A percentile compares a stretch with the other conserved stretches of the same genome.
phyloP scores from a whole-genome alignment of 257 asterid genomes.

The Salvia miltiorrhiza region DNA sequence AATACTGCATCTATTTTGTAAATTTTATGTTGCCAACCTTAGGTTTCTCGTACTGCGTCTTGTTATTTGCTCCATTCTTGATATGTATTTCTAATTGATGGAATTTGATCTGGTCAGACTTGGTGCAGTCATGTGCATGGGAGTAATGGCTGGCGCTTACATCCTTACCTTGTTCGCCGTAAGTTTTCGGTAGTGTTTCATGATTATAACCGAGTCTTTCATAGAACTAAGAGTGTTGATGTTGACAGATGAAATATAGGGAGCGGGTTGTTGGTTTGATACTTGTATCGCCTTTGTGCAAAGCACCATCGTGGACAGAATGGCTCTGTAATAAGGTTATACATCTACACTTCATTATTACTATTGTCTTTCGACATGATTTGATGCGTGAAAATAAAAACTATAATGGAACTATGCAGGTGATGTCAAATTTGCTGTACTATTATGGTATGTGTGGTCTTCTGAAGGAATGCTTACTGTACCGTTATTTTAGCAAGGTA shows the following conservation, averaged over 20 bases:
- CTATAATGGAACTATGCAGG: slow-evolving; percentile 51
- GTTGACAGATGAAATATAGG: slow-evolving; percentile 65
- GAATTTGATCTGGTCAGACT: slow-evolving; percentile 52
- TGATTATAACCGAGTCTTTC: neutral
- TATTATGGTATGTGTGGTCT: slow-evolving; percentile 82
- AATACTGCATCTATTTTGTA: slow-evolving; percentile 20
- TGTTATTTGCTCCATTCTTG: neutral
- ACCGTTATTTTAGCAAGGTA: slow-evolving; percentile 84
- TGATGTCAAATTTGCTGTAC: slow-evolving; percentile 86
- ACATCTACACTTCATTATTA: neutral
- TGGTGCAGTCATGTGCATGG: slow-evolving; percentile 96
- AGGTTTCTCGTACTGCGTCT: slow-evolving; percentile 14
- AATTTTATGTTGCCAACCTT: slow-evolving; percentile 27
- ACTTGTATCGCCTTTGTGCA: slow-evolving; percentile 87
- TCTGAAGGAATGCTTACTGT: slow-evolving; percentile 65
- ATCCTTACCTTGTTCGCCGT: slow-evolving; percentile 80
- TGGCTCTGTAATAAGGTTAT: slow-evolving; percentile 84
- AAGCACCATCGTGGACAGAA: slow-evolving; percentile 89
- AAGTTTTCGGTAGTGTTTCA: slow-evolving; percentile 27
- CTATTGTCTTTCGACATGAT: neutral
- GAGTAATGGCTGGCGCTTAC: slow-evolving; percentile 93
- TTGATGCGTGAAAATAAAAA: slow-evolving; percentile 11
- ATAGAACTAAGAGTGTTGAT: slow-evolving; percentile 17
- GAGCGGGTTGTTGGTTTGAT: slow-evolving; percentile 91
- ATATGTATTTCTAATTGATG: slow-evolving; percentile 20